These are phyloP conservation scores for Niveomyces coronatus DNA, from an alignment of 2,329 filamentous ascomycete species.

Conservation along the genomic window DNA sequence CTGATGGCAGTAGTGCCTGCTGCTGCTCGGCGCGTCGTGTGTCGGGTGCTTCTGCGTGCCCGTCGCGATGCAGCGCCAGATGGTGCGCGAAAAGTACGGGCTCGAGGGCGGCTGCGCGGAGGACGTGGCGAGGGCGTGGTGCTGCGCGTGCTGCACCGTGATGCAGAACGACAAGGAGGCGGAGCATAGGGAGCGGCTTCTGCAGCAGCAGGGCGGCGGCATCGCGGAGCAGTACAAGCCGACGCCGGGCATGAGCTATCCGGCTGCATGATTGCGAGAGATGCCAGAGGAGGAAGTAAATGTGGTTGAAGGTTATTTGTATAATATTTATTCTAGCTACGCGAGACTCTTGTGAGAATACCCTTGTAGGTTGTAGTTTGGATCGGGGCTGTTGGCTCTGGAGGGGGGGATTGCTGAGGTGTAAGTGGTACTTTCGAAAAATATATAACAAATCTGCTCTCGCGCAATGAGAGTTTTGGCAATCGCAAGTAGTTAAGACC, in stretches of 20 bases:
- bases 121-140: slow-evolving; percentile 33
- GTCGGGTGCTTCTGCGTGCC: slow-evolving; percentile 32
- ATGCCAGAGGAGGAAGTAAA: too few relatives aligned
- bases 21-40: slow-evolving; percentile 31
- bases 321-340: too few relatives aligned
- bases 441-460: too few relatives aligned
- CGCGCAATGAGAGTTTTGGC: too few relatives aligned
- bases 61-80: slow-evolving; percentile 33
- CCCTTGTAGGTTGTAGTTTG: too few relatives aligned
- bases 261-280: too few relatives aligned
- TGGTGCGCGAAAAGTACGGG: slow-evolving; percentile 34
- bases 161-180: slow-evolving; percentile 39
- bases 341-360: too few relatives aligned
- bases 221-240: slow-evolving; percentile 23
- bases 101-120: slow-evolving; percentile 32
- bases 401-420: too few relatives aligned
- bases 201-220: slow-evolving; percentile 10
- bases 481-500: too few relatives aligned
- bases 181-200: slow-evolving; percentile 23
- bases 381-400: too few relatives aligned
- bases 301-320: too few relatives aligned
- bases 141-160: slow-evolving; percentile 34
- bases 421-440: too few relatives aligned
- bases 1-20: slow-evolving; percentile 25
- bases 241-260: slow-evolving; percentile 19